Evolutionary conservation across 208 protist species (phyloP).

Genomic region (Herpetomonas tarakana): DNA sequence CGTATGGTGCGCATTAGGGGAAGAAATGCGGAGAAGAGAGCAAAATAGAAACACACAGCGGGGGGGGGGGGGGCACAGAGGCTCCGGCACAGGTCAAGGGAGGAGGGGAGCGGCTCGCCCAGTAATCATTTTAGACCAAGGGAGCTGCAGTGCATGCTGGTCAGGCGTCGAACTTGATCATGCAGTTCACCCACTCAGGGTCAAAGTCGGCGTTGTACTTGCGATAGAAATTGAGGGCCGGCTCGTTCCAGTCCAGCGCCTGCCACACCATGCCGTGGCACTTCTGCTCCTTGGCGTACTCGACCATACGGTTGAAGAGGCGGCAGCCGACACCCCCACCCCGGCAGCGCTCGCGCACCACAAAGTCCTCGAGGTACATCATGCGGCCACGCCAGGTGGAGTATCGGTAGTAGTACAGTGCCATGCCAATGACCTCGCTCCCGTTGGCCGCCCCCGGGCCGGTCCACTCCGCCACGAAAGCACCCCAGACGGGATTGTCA

Average conservation of each 20-base stretch:
- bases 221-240: conserved; percentile 44
- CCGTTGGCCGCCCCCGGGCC: conserved; percentile 10
- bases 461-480: conserved; percentile 35
- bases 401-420: conserved; percentile 52
- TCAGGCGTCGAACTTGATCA: conserved; percentile 24
- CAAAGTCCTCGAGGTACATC: conserved; percentile 59
- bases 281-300: conserved; percentile 36
- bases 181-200: conserved; percentile 47
- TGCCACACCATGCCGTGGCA: conserved; percentile 56
- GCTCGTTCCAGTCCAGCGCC: conserved; percentile 49
- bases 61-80: too few species aligned
- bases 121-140: too few species aligned
- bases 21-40: too few species aligned
- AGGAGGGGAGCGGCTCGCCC: too few species aligned
- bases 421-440: conserved; percentile 35
- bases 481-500: conserved; percentile 26
- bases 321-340: conserved; percentile 25
- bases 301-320: conserved; percentile 40
- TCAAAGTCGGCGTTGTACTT: conserved; percentile 42
- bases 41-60: too few species aligned
- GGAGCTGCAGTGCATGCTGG: too few species aligned
- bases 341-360: conserved; percentile 30
- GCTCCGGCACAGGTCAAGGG: too few species aligned
- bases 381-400: conserved; percentile 48
- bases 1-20: too few species aligned